Base-by-base conservation (phyloP, 768 basidiomycete genomes). In the Termitomyces sp. region DNA sequence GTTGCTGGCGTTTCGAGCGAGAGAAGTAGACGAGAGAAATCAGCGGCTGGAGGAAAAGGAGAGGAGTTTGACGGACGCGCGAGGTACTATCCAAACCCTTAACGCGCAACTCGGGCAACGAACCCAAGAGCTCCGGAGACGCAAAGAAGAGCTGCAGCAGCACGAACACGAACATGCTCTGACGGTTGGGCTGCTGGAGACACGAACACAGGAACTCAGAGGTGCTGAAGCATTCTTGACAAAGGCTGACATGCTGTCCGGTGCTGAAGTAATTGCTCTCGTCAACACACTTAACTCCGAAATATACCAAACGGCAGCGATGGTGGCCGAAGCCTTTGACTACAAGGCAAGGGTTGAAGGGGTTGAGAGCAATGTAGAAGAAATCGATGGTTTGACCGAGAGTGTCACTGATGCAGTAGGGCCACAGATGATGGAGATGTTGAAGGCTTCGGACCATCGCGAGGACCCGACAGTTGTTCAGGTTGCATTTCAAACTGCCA, bases 241-340 rank as follows among this genome's bases (percentile, higher is more conserved):
- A 2, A 78, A 72, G 18, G 74, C 73, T 0, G 81, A 83, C 57
- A 42, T 67, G 0, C 68, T 76, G 46, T 77, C 82, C 4, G 75
- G 74, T 4, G 71, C 72, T 20, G 80, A 84, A 33, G 74, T 83
- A 14, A 69, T 76, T 30, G 65, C 58, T 2, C 74, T 79, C 62
- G 67, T 84, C 14, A 73, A 77, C 47, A 69, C 70, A 16, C 65
- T 85, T n/a, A 80, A 83, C 50, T 67, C 77, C 7, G 76, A 77
- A 57, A 78, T 82, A 32, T 74, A 74, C 33, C 80, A 84, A 62
- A 75, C 74, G 16, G 78, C 81, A 2, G 77, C 79, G 0, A 73
- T 70, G 55, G 74, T 83, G 56, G 75, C 81, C 1, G 81, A 82
- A 47, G 50, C 72, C 1, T 76, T 78, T 67, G 68, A 70, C 55